phyloP scores from a whole-genome alignment of 306 rosid species.

The Cucumis hystrix region DNA sequence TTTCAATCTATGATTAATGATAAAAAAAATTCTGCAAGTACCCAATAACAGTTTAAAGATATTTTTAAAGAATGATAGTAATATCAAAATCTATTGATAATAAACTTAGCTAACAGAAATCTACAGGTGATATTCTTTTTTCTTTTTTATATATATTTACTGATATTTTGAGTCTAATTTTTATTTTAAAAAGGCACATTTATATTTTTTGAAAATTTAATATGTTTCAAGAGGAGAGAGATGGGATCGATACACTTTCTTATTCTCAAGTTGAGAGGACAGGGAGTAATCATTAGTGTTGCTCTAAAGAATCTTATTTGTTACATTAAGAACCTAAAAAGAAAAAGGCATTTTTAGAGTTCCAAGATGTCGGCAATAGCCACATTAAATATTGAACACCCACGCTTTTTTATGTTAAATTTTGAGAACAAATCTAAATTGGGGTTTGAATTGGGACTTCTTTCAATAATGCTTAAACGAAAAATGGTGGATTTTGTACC shows the following conservation, averaged over 20 bases:
- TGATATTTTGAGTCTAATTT: too few relatives aligned
- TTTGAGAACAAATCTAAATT: not conserved
- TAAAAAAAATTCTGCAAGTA: too few relatives aligned
- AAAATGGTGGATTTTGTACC: not conserved
- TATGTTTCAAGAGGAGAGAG: not conserved
- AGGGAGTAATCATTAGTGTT: constrained; percentile 16
- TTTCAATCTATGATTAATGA: not conserved
- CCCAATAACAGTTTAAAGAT: too few relatives aligned
- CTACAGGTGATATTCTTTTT: too few relatives aligned
- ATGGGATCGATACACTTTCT: not conserved
- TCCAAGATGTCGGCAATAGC: constrained; percentile 22
- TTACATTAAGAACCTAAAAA: not conserved
- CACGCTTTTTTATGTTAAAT: not conserved
- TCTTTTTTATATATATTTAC: too few relatives aligned
- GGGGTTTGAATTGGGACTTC: not conserved
- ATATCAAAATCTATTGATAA: too few relatives aligned
- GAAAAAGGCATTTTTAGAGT: constrained; percentile 12
- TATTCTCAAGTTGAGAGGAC: not conserved
- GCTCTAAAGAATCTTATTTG: constrained; percentile 21
- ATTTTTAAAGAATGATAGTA: too few relatives aligned
- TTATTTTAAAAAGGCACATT: not conserved
- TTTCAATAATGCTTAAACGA: not conserved
- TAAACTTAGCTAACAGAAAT: too few relatives aligned
- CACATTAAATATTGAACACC: not conserved
- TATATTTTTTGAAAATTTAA: not conserved